phyloP scores from a whole-genome alignment of 83 land plant species.

The Picea abies region DNA sequence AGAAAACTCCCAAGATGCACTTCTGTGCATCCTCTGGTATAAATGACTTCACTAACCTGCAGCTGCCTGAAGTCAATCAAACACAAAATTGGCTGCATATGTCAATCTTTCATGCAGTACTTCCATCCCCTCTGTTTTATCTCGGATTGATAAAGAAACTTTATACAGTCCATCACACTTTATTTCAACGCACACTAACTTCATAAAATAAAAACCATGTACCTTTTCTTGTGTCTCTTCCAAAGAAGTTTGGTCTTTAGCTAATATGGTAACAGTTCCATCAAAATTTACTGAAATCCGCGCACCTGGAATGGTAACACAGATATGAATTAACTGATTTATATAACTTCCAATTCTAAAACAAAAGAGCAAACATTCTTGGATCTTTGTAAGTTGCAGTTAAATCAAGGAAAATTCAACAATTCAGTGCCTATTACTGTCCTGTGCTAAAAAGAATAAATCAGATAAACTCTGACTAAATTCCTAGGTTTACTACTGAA shows the following conservation, averaged over 20 bases:
- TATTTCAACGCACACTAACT: not conserved
- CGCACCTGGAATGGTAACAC: conserved; percentile 44
- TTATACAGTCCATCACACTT: not conserved
- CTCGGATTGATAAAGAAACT: not conserved
- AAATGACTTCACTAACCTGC: not conserved
- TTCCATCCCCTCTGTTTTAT: not conserved
- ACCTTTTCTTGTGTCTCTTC: conserved; percentile 86
- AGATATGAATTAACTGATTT: not conserved
- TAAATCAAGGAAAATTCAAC: not conserved
- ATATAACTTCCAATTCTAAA: not conserved
- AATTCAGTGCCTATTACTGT: not conserved
- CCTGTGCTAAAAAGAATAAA: too few species aligned
- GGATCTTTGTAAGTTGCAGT: not conserved
- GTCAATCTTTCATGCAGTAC: not conserved
- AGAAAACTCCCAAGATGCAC: too few species aligned
- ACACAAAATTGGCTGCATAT: not conserved
- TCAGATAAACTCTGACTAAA: too few species aligned
- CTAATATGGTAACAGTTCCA: conserved; percentile 74
- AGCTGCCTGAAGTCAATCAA: not conserved
- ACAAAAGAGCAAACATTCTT: not conserved
- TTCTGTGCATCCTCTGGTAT: not conserved
- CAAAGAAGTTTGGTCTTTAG: conserved; percentile 69
- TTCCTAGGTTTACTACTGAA: too few species aligned
- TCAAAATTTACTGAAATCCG: conserved; percentile 68
- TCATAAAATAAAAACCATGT: not conserved